phyloP scores from a whole-genome alignment of 2,329 filamentous ascomycete species.

The Aspergillus intermedius region DNA sequence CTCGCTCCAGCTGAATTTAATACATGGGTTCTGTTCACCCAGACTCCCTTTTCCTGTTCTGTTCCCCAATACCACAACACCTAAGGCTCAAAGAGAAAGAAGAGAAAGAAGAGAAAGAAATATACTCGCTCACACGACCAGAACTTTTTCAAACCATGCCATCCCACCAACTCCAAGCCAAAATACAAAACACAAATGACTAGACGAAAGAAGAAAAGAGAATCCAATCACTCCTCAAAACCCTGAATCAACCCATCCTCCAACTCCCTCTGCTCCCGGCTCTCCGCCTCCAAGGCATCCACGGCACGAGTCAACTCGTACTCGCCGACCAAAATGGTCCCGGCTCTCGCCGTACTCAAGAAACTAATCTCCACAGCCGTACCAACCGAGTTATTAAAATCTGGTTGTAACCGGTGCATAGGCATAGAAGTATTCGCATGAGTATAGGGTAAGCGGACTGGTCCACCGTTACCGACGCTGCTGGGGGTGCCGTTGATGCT shows the following conservation, averaged over 20 bases:
- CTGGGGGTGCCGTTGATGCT: conserved; percentile 2
- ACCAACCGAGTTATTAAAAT: conserved; percentile 25
- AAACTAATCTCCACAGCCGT: conserved; percentile 72
- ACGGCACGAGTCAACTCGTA: conserved; percentile 69
- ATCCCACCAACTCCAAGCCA: too few species aligned
- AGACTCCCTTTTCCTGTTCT: too few species aligned
- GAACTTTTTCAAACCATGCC: too few species aligned
- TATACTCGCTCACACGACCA: too few species aligned
- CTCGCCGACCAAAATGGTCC: conserved; percentile 77
- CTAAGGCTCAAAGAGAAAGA: too few species aligned
- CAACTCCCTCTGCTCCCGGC: conserved; percentile 8
- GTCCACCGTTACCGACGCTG: background rate
- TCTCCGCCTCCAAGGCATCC: conserved; percentile 53
- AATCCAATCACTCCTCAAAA: background rate
- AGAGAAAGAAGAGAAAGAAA: too few species aligned
- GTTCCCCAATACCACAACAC: too few species aligned
- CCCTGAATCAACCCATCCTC: background rate
- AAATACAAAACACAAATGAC: too few species aligned
- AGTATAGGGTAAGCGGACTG: conserved; percentile 6
- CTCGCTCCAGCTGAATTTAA: too few species aligned
- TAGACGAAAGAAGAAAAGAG: background rate
- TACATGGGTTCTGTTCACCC: too few species aligned
- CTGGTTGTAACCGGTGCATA: conserved; percentile 26
- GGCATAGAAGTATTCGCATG: conserved; percentile 7
- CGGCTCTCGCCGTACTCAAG: conserved; percentile 78